Evolutionary conservation across 148 eudicot species (phyloP).

Genomic region (Nyssa sinensis): DNA sequence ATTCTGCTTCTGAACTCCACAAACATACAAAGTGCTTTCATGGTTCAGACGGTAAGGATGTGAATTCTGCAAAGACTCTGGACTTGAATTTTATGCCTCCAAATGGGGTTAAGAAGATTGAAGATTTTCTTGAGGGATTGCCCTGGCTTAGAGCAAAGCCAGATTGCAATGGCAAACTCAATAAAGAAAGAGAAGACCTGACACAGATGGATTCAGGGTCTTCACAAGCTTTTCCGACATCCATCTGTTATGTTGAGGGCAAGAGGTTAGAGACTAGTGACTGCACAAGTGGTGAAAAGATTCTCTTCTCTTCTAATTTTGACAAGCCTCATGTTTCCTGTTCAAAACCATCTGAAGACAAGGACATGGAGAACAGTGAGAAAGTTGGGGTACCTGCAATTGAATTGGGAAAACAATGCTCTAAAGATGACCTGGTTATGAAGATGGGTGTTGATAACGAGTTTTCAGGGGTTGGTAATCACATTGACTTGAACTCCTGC

Average conservation of each 20-base stretch:
- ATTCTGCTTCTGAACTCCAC: background rate
- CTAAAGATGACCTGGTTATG: conserved; percentile 14
- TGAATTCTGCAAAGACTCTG: conserved; percentile 22
- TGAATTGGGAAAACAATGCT: conserved; percentile 24
- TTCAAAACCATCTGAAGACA: background rate
- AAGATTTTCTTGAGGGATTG: background rate
- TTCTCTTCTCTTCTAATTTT: background rate
- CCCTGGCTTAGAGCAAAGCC: background rate
- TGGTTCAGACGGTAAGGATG: conserved; percentile 19
- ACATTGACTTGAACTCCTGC: conserved; percentile 29
- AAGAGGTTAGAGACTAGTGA: background rate
- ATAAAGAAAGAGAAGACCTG: conserved; percentile 10
- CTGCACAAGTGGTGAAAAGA: background rate
- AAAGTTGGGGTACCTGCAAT: conserved; percentile 27
- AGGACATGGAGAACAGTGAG: conserved; percentile 8
- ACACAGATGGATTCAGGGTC: background rate
- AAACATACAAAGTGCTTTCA: background rate
- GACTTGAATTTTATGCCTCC: conserved; percentile 27
- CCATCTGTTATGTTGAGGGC: background rate
- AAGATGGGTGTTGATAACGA: conserved; percentile 9
- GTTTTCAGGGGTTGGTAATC: conserved; percentile 14
- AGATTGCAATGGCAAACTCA: background rate
- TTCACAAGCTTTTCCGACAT: background rate
- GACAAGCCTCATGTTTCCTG: background rate
- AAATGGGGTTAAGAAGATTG: conserved; percentile 14